These are phyloP conservation scores for Trametes maxima DNA, from an alignment of 768 basidiomycete species.

Conservation along the genomic window DNA sequence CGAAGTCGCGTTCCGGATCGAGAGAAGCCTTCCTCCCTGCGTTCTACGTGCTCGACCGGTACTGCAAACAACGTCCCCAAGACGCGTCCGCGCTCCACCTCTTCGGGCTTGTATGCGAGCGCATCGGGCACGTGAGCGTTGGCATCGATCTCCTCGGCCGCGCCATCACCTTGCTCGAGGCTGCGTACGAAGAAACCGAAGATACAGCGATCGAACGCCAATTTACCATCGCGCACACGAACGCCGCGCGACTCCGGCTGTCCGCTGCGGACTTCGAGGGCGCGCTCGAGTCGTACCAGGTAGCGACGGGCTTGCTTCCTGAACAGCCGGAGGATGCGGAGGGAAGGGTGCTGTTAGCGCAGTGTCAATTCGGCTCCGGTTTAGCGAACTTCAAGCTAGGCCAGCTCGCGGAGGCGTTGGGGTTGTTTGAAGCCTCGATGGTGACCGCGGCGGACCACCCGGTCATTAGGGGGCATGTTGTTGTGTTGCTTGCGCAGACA, in stretches of 20 bases:
- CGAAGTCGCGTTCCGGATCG: conserved; percentile 23
- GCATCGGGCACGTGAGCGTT: conserved; percentile 68
- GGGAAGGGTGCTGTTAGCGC: conserved; percentile 51
- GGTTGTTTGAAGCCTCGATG: conserved; percentile 67
- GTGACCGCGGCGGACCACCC: conserved; percentile 52
- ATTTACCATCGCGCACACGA: conserved; percentile 81
- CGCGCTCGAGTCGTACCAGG: conserved; percentile 72
- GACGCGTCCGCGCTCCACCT: conserved; percentile 83
- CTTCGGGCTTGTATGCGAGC: conserved; percentile 82
- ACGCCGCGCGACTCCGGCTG: conserved; percentile 78
- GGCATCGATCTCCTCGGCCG: conserved; percentile 58
- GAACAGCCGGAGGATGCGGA: conserved; percentile 44
- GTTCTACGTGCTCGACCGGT: conserved; percentile 82
- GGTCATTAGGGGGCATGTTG: conserved; percentile 63
- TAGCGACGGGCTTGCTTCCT: conserved; percentile 66
- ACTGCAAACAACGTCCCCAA: conserved; percentile 62
- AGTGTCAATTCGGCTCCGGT: conserved; percentile 71
- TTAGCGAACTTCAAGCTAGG: conserved; percentile 69
- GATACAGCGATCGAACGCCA: conserved; percentile 73
- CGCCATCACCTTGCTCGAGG: conserved; percentile 77
- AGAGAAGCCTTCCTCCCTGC: conserved; percentile 64
- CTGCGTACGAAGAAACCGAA: conserved; percentile 86
- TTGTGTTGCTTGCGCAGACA: conserved; percentile 79
- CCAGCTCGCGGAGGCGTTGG: conserved; percentile 63
- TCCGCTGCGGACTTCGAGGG: conserved; percentile 56